Percentiles rank a stretch among this genome's conserved stretches.
phyloP scores from a whole-genome alignment of 2,329 filamentous ascomycete species.

The Boeremia lycopersici region DNA sequence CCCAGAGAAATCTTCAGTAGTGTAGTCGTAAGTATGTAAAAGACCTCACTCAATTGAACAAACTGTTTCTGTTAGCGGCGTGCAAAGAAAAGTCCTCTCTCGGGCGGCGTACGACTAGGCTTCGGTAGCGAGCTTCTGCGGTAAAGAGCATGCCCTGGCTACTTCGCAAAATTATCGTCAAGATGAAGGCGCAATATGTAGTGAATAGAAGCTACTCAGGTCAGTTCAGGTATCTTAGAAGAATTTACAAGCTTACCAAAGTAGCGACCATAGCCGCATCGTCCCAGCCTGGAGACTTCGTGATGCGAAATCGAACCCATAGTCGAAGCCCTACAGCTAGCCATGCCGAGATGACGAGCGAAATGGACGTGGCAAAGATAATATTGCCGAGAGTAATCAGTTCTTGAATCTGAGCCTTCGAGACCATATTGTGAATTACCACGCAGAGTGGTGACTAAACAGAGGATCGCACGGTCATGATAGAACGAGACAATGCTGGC shows the following conservation, averaged over 20 bases:
- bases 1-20: conserved; percentile 53
- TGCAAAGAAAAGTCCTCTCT: too few relatives aligned
- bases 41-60: conserved; percentile 52
- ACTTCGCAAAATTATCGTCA: conserved; percentile 28
- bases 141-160: conserved; percentile 18
- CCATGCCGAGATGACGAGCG: conserved; percentile 37
- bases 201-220: conserved; percentile 9
- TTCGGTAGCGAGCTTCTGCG: conserved; percentile 19
- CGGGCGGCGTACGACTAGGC: conserved; percentile 25
- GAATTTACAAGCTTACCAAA: conserved; percentile 21
- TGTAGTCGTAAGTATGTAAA: conserved; percentile 59
- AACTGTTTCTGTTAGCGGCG: conserved; percentile 26
- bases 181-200: conserved; percentile 16
- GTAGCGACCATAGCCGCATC: conserved; percentile 41
- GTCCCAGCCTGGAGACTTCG: conserved; percentile 43
- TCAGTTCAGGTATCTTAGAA: background rate
- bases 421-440: conserved; percentile 12
- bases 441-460: conserved; percentile 16
- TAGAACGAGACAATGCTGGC: conserved; percentile 12
- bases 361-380: conserved; percentile 29
- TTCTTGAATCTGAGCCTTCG: conserved; percentile 21
- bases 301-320: conserved; percentile 42
- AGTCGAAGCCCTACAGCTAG: conserved; percentile 38
- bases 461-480: conserved; percentile 1
- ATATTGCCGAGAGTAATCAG: conserved; percentile 27